Evolutionary conservation across 208 protist genomes (phyloP), one percentile per base, ranked within the genome.

Genomic region (Plasmodiophora brassicae): DNA sequence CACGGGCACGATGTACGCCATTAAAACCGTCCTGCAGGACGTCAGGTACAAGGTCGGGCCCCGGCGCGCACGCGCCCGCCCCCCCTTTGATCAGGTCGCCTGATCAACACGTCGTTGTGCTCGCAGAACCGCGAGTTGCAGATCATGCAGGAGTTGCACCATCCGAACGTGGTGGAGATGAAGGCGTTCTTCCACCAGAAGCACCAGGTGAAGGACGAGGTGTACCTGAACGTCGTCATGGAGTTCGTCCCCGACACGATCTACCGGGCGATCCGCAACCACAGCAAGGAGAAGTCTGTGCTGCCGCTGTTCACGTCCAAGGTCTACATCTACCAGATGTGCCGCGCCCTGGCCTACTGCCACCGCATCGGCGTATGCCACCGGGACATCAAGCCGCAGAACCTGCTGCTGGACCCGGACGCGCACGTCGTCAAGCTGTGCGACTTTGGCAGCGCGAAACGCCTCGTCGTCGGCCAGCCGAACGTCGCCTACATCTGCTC

Each of bases 171-270:
- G 44, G 96, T 99, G 1, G 85, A 95, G 84, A 90, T 99, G 54
- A 93, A 94, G 65, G 93, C 97, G 89, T 96, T 93, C 89, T 99
- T 98, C 91, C 97, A 97, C 88, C 94, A 95, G 0, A 94, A 93
- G 46, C 96, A 96, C 28, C 95, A 96, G 38, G 96, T 38, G 28
- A 91, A 92, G 32, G 94, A 97, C 36, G 97, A 98, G 85, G 86
- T 97, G 20, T 99, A 98, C 89, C 93, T 99, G 0, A 97, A 99
- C 93, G 92, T 99, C 25, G 97, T 99, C 14, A 95, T 99, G 92
- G 97, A 98, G 85, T 99, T 97, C 93, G 91, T 99, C 0, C 98
- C 98, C 0, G 93, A 97, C 45, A 99, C 98, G 84, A 91, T 99
- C 0, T 95, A 96, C 86, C 91, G 93, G n/a, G 88, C 98, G 25